Evolutionary conservation across 139 green algal genomes (phyloP), one percentile per base, ranked within the genome.

Genomic region (Chlamydomonas incerta): DNA sequence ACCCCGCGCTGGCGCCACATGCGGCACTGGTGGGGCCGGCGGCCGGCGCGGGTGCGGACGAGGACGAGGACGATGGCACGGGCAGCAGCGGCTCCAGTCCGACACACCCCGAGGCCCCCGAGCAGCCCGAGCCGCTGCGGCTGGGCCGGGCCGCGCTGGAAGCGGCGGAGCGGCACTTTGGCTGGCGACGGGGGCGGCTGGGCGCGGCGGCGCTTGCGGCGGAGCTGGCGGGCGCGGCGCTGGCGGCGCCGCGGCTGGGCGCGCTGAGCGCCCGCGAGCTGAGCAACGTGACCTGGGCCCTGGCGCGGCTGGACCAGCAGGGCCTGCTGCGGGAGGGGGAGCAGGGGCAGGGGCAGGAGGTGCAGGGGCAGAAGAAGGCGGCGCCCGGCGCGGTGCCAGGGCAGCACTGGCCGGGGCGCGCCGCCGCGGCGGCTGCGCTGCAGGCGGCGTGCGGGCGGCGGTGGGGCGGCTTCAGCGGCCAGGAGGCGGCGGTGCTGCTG

Each of bases 251-350:
- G 35, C 41, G 34, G 3, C 34, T 82, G 58, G 18, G n/a, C 52
- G 33, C 34, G 58, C 60, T 83, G 76, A n/a, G 57, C 24, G 76
- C 62, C 17, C 76, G 76, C 11, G 62, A 72, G 62, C 34, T 83
- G 26, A 73, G 62, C 76, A 83, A 83, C 76, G 29, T 73, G 20
- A 33, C 76, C 28, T 83, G 76, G 76, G 60, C 76, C 14, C 62
- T 83, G 34, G 37, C 76, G 35, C 62, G 41, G 15, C 62, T 83
- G 67, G 5, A 20, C 31, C 67, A 70, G 63, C 63, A 14, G 28
- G 23, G 28, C 13, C 63, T 23, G 63, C 37, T n/a, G n/a, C n/a
- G n/a, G n/a, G n/a, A n/a, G n/a, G 28, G 63, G 57, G 57, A 9
- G 57, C 57, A 17, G 20, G 13, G 69, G 2, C 37, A 35, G 31